Evolutionary conservation across 1,284 basidiomycete species (phyloP), one percentile per base, ranked within the genome.

Genomic region (Cutaneotrichosporon mucoides): DNA sequence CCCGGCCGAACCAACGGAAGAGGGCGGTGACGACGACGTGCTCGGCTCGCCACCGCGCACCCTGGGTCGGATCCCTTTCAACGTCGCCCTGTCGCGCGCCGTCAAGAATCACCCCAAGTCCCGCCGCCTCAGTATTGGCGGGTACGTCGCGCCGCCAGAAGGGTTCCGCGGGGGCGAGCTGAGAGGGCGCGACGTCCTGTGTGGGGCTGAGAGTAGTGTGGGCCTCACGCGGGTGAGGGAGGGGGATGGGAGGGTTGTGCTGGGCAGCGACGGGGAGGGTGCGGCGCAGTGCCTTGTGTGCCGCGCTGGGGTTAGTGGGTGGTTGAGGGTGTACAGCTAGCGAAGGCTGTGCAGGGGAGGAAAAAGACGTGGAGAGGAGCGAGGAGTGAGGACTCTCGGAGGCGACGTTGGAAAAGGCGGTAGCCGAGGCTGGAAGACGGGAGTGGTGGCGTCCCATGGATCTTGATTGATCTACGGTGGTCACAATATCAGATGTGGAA

Each of bases 41-140:
- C 13, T 11, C 46, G 24, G 8, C 15, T 6, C 12, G 12, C 12
- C 46, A 10, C 49, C 12, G 42, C 33, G 42, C 15, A 45, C 12
- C 16, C 56, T 15, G 41, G 48, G 44, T 38, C 60, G 24, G 3
- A 49, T 55, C 5, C 64, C 69, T 6, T 74, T 60, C 65, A 68
- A 68, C 49, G 48, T 59, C 1, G 53, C 66, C 4, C 60, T 74
- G 9, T 47, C 60, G 6, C 63, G 66, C 34, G 72, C 72, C 0
- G 68, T 66, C 16, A 64, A 65, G 24, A 61, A 60, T 55, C 62
- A 68, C 44, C 64, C 70, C 3, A 59, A 62, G 50, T 59, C 68
- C 2, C 55, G 68, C 2, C 49, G 59, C n/a, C 57, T 70, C 10
- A 63, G 65, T n/a, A 61, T 62, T 36, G 69, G 67, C 12, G 72